phyloP scores from a whole-genome alignment of 371 early-diverging fungal species.

The Mortierella sp. region DNA sequence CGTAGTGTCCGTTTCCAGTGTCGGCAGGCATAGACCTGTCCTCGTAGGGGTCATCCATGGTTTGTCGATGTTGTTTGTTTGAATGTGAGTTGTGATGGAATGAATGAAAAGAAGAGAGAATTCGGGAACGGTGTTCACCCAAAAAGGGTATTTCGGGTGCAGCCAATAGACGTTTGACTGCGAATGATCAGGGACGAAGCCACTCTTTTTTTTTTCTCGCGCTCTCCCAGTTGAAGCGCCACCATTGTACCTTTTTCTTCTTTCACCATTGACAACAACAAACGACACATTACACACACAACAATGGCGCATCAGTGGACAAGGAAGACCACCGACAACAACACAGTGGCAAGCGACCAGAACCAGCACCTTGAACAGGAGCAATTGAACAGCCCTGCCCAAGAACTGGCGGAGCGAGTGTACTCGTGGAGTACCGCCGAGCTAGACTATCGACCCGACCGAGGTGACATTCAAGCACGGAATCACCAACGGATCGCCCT shows the following conservation, averaged over 20 bases:
- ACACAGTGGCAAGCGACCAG: neutral
- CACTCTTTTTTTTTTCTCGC: neutral
- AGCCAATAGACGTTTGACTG: neutral
- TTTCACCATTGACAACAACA: neutral
- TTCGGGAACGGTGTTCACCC: neutral
- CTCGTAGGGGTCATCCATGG: conserved; percentile 69
- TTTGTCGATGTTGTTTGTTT: neutral
- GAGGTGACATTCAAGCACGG: neutral
- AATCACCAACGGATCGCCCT: conserved; percentile 5
- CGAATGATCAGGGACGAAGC: conserved; percentile 8
- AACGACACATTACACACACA: neutral
- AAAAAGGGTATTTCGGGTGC: neutral
- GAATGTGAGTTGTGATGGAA: conserved; percentile 5
- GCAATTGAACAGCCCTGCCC: neutral
- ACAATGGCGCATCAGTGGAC: neutral
- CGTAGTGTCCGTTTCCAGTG: conserved; percentile 26
- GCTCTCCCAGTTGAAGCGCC: neutral
- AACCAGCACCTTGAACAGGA: neutral
- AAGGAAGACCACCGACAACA: neutral
- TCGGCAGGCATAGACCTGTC: conserved; percentile 60
- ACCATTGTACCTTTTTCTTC: neutral
- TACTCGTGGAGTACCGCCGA: conserved; percentile 37
- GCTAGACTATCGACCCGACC: conserved; percentile 35
- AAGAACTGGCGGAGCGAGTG: conserved; percentile 35
- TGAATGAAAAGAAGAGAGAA: neutral